These are phyloP conservation scores for Cladosporium cucumerinum DNA, from an alignment of 2,329 filamentous ascomycete genomes.

Conservation along the genomic window DNA sequence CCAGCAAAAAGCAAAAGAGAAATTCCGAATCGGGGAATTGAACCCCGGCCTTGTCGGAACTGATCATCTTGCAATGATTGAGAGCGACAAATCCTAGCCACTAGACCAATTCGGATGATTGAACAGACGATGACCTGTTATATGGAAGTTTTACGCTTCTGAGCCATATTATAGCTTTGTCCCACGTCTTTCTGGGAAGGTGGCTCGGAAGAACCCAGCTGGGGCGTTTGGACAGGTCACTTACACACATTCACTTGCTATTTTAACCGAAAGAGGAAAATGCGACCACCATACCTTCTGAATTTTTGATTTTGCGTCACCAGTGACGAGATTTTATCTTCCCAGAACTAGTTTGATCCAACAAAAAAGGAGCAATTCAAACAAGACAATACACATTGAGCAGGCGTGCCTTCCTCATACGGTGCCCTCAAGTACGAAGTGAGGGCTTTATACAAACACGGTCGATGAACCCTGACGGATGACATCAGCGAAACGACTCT, in stretches of 20 bases:
- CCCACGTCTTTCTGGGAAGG: no score
- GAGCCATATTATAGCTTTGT: no score
- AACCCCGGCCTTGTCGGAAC: conserved; percentile 9
- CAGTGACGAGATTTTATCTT: not conserved
- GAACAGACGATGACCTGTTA: not conserved
- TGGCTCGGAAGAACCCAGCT: no score
- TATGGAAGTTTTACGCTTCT: no score
- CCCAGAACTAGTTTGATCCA: no score
- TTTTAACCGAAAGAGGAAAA: not conserved
- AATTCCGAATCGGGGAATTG: conserved; percentile 5
- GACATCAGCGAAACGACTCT: not conserved
- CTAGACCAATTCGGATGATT: not conserved
- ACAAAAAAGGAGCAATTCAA: no score
- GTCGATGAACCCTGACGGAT: not conserved
- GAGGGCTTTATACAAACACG: not conserved
- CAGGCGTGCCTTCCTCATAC: not conserved
- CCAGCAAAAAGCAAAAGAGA: not conserved
- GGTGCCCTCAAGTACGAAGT: not conserved
- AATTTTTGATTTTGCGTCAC: not conserved
- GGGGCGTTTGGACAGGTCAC: no score
- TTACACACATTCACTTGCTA: not conserved
- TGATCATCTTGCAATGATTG: not conserved
- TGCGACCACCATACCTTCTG: not conserved
- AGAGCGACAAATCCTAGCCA: conserved; percentile 12
- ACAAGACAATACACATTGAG: no score